Evolutionary conservation across 306 rosid genomes (phyloP).

Genomic region (Luffa acutangula): DNA sequence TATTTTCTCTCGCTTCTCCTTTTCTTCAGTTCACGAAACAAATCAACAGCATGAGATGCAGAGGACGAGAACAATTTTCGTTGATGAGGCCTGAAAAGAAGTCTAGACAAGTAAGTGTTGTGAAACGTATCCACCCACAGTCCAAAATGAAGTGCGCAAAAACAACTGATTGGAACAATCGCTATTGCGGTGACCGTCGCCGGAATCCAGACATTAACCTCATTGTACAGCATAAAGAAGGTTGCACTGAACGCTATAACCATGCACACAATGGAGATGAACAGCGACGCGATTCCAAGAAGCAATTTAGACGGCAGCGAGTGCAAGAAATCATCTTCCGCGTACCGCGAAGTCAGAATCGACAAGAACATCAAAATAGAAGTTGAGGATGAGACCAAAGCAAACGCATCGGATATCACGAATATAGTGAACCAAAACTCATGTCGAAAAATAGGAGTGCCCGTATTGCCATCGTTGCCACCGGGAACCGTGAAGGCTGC

Average conservation of each 20-base stretch:
- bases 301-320: neutral
- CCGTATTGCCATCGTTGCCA: neutral
- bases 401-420: neutral
- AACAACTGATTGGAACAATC: neutral
- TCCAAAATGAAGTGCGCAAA: neutral
- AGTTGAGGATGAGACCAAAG: neutral
- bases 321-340: neutral
- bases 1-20: neutral
- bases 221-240: neutral
- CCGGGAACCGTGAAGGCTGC: neutral
- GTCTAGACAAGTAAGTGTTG: neutral
- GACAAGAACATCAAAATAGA: neutral
- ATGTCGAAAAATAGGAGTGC: neutral
- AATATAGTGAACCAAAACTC: neutral
- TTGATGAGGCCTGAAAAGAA: neutral
- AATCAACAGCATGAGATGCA: neutral
- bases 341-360: neutral
- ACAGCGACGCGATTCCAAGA: neutral
- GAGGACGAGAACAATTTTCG: neutral
- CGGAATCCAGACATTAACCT: neutral
- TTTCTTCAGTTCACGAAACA: neutral
- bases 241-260: constrained; percentile 1
- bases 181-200: neutral
- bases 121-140: neutral
- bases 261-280: constrained; percentile 4